These are phyloP conservation scores for Trichoderma asperellum DNA, from an alignment of 2,329 filamentous ascomycete species.

Conservation along the genomic window DNA sequence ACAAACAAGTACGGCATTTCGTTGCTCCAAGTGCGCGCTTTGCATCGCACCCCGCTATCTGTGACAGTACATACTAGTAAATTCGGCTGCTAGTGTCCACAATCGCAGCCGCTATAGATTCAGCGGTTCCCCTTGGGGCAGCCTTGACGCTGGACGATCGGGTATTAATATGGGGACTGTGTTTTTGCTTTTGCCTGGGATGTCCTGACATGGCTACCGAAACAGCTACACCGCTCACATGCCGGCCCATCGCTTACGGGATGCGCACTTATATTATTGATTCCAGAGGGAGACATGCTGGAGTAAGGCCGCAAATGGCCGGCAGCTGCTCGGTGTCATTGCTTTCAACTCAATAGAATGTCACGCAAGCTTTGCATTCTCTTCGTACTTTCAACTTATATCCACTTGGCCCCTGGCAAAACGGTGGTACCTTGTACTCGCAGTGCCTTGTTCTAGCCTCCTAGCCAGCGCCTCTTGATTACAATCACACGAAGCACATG, in stretches of 20 bases:
- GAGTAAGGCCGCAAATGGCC: not conserved
- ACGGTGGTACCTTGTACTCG: not conserved
- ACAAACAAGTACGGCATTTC: not conserved
- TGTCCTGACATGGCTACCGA: slow-evolving; percentile 11
- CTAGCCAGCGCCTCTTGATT: not conserved
- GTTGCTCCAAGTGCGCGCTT: not conserved
- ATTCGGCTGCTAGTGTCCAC: slow-evolving; percentile 26
- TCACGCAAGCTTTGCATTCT: not conserved
- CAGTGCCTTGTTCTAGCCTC: not conserved
- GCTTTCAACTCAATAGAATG: not conserved
- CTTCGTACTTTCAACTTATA: not conserved
- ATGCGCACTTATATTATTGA: not conserved
- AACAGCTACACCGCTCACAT: slow-evolving; percentile 12
- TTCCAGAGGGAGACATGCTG: not conserved
- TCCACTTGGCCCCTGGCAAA: not conserved
- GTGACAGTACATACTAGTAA: not conserved
- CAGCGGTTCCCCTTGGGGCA: slow-evolving; percentile 28
- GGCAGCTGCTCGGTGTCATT: not conserved
- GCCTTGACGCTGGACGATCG: slow-evolving; percentile 26
- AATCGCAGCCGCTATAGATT: slow-evolving; percentile 27
- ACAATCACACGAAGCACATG: not conserved
- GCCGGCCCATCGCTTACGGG: slow-evolving; percentile 22
- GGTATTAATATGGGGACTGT: slow-evolving; percentile 20
- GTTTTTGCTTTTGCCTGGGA: slow-evolving; percentile 22
- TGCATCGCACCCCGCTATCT: slow-evolving; percentile 20